Evolutionary conservation across 768 basidiomycete genomes (phyloP).

Genomic region (Amanita brunnescens): DNA sequence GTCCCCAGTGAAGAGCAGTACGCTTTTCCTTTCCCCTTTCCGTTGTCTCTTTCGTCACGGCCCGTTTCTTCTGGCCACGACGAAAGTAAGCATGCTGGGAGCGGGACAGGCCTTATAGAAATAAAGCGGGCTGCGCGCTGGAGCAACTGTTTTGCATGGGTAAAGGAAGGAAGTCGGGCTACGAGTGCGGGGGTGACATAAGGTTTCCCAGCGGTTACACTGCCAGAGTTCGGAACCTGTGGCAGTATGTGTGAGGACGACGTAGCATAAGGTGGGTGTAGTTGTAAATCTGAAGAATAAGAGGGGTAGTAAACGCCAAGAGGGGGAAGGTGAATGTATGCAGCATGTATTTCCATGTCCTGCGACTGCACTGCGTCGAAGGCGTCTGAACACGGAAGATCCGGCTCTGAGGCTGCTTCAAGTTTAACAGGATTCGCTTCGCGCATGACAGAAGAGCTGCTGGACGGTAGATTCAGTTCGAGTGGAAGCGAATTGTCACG

Average conservation of each 20-base stretch:
- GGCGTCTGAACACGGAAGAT: constrained; percentile 6
- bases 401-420: constrained; percentile 20
- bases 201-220: constrained; percentile 12
- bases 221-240: constrained; percentile 3
- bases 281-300: constrained; percentile 12
- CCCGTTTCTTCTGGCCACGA: background rate
- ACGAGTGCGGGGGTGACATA: constrained; percentile 25
- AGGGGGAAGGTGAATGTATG: constrained; percentile 19
- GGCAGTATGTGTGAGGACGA: constrained; percentile 7
- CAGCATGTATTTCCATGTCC: constrained; percentile 1
- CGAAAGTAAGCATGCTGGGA: constrained; percentile 8
- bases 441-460: background rate
- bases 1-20: background rate
- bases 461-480: background rate
- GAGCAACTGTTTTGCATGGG: constrained; percentile 20
- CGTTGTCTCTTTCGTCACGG: background rate
- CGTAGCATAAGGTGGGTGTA: background rate
- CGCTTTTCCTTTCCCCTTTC: constrained; percentile 3
- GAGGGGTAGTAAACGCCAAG: constrained; percentile 21
- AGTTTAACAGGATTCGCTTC: constrained; percentile 6
- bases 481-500: constrained; percentile 10
- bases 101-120: constrained; percentile 18
- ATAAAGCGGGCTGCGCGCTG: constrained; percentile 17
- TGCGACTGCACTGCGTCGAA: constrained; percentile 10
- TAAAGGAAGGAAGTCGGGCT: constrained; percentile 23